These are phyloP conservation scores for Elongisporangium undulatum DNA, from an alignment of 352 stramenopile species.

Conservation along the genomic window DNA sequence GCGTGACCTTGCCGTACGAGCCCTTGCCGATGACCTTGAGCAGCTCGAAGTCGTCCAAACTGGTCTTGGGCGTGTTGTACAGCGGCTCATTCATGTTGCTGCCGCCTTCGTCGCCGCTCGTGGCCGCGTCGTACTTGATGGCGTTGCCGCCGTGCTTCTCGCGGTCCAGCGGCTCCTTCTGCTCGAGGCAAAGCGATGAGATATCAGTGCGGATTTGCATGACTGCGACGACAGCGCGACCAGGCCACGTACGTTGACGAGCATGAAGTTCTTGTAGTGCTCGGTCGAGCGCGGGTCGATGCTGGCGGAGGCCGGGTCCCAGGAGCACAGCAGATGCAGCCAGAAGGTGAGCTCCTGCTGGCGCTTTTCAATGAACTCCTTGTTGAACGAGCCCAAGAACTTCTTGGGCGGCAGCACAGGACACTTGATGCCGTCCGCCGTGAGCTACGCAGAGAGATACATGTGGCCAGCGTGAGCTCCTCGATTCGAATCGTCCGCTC, in stretches of 20 bases:
- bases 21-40: slow-evolving; percentile 92
- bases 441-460: slow-evolving; percentile 35
- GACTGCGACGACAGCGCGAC: slow-evolving; percentile 3
- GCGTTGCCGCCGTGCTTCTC: slow-evolving; percentile 17
- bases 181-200: not conserved
- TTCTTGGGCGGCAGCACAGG: slow-evolving; percentile 85
- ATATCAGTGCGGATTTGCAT: slow-evolving; percentile 2
- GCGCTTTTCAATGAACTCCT: slow-evolving; percentile 88
- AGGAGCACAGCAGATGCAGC: slow-evolving; percentile 79
- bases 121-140: slow-evolving; percentile 33
- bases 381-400: slow-evolving; percentile 87
- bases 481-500: not conserved
- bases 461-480: not conserved
- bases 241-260: slow-evolving; percentile 47
- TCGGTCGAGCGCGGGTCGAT: slow-evolving; percentile 70
- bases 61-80: slow-evolving; percentile 89
- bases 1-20: slow-evolving; percentile 90
- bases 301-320: slow-evolving; percentile 49
- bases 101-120: slow-evolving; percentile 23
- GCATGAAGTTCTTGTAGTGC: slow-evolving; percentile 77
- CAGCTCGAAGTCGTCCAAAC: slow-evolving; percentile 90
- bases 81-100: slow-evolving; percentile 42
- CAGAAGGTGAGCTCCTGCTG: slow-evolving; percentile 86
- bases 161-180: slow-evolving; percentile 80
- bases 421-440: slow-evolving; percentile 66